Conservation (phyloP, 1,139 yeast species). For the Chernovozyma aurita region DNA sequence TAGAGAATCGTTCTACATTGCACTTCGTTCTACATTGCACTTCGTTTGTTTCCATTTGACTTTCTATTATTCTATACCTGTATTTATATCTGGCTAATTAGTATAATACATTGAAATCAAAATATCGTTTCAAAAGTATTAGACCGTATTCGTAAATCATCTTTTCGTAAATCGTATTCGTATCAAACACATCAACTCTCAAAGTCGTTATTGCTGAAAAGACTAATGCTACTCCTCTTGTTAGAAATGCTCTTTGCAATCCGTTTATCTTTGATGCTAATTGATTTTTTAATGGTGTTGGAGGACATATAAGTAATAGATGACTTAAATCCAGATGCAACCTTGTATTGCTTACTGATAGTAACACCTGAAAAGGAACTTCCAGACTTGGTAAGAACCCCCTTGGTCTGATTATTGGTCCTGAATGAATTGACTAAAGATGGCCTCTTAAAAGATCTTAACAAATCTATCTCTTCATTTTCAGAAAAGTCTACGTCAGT, state of each 20-base stretch:
- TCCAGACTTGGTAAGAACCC: constrained; percentile 35
- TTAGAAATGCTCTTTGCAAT: constrained; percentile 24
- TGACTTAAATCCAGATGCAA: constrained; percentile 55
- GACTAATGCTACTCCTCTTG: constrained; percentile 15
- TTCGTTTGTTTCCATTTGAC: too few relatives aligned
- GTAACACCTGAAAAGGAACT: constrained; percentile 48
- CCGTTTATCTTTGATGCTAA: constrained; percentile 25
- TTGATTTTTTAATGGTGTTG: constrained; percentile 12
- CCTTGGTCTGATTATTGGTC: constrained; percentile 31
- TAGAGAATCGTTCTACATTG: not conserved
- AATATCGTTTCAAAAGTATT: too few relatives aligned
- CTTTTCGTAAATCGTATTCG: too few relatives aligned
- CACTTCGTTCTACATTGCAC: not conserved
- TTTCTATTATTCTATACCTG: not conserved
- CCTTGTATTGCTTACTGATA: constrained; percentile 50
- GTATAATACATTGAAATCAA: not conserved
- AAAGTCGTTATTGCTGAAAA: constrained; percentile 19
- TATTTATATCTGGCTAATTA: not conserved
- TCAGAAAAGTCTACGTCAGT: constrained; percentile 22
- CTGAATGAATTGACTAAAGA: constrained; percentile 47
- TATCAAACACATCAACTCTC: constrained; percentile 14
- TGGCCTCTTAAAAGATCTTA: constrained; percentile 41
- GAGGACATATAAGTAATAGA: constrained; percentile 51
- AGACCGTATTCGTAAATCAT: too few relatives aligned
- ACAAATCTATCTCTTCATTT: constrained; percentile 35